phyloP scores from a whole-genome alignment of 2,329 filamentous ascomycete species.

The Pseudogymnoascus sp. region DNA sequence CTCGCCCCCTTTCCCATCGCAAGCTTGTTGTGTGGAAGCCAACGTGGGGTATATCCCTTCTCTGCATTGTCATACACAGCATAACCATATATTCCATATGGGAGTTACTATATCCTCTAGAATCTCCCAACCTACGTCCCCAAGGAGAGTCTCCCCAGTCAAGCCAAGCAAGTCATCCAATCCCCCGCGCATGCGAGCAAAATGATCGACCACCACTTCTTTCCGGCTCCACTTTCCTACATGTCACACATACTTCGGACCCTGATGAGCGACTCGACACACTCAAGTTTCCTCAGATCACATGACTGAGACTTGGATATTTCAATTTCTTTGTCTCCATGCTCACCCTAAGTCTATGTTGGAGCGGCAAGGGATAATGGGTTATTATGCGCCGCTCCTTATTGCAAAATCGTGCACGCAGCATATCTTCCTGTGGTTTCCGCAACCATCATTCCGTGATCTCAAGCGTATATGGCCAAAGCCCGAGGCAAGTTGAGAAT shows the following conservation, averaged over 20 bases:
- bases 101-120: not conserved
- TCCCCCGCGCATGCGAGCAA: not conserved
- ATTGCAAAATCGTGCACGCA: not conserved
- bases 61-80: not conserved
- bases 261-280: not conserved
- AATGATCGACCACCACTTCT: not conserved
- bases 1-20: not conserved
- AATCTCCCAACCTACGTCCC: not conserved
- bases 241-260: not conserved
- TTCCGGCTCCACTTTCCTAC: constrained; percentile 3
- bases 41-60: not conserved
- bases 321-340: not conserved
- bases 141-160: not conserved
- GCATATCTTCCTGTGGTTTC: not conserved
- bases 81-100: not conserved
- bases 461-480: not conserved
- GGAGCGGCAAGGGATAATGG: not conserved
- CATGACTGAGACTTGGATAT: not conserved
- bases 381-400: not conserved
- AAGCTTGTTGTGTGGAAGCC: not conserved
- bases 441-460: not conserved
- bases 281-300: not conserved
- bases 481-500: not conserved
- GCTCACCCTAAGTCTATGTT: not conserved
- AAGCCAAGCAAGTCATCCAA: not conserved